These are phyloP conservation scores for Alternaria alternata DNA, from an alignment of 2,329 filamentous ascomycete species.

Conservation along the genomic window DNA sequence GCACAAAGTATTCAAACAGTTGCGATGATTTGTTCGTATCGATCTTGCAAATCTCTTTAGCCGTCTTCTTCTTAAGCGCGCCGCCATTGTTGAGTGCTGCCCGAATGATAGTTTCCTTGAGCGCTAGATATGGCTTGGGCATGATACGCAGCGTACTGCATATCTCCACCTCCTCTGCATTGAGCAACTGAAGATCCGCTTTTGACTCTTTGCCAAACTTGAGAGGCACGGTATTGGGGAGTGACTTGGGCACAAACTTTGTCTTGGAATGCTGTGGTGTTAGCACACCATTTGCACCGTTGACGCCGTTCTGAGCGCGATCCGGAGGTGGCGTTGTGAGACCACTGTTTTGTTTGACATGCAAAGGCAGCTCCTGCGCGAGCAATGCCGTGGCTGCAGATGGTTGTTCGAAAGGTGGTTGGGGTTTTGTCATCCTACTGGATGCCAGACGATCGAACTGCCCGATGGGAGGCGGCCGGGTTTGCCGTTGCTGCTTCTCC, in stretches of 20 bases:
- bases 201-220: conserved; percentile 77
- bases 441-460: conserved; percentile 86
- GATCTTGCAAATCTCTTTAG: conserved; percentile 82
- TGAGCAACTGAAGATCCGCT: conserved; percentile 84
- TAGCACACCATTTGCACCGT: conserved; percentile 50
- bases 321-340: conserved; percentile 53
- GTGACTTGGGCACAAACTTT: conserved; percentile 63
- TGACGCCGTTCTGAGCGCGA: conserved; percentile 60
- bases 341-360: conserved; percentile 56
- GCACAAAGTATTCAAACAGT: conserved; percentile 94
- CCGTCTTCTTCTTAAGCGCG: conserved; percentile 90
- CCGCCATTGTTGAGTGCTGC: conserved; percentile 92
- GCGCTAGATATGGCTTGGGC: conserved; percentile 92
- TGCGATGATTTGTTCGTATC: conserved; percentile 85
- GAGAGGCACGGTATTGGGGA: conserved; percentile 70
- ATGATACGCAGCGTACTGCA: conserved; percentile 85
- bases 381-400: conserved; percentile 79
- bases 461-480: conserved; percentile 72
- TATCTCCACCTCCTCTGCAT: conserved; percentile 82
- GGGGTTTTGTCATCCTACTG: conserved; percentile 71
- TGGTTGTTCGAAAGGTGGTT: conserved; percentile 70
- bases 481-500: conserved; percentile 80
- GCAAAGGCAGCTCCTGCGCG: conserved; percentile 78
- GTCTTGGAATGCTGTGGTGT: conserved; percentile 53
- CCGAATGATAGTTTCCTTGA: conserved; percentile 91